Base-by-base conservation (phyloP, 2,329 filamentous ascomycete species). In the Fusarium hostae region DNA sequence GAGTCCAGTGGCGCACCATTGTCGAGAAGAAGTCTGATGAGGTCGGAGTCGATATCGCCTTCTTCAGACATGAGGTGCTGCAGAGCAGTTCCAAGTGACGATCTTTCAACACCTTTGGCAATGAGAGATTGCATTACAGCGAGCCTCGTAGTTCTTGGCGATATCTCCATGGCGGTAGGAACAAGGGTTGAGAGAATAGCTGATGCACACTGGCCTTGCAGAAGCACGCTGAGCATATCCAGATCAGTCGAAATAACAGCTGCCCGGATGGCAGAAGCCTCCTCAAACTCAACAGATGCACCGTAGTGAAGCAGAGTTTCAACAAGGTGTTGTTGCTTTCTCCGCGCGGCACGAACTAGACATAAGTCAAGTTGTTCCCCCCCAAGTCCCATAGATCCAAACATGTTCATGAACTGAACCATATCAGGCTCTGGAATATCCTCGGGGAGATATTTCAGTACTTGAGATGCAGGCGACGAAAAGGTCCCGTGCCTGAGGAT, bases 1-100 rank as follows among this genome's bases (percentile, higher is more conserved):
- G 40, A 6, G 2, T 64, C 59, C 9, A 69, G 10, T 3, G 65
- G 39, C 2, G 65, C 66, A 18, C 39, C 35, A 9, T 64, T 24
- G 7, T 64, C 52, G 4, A 69, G 39, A 13, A 69, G 50, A 6
- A 69, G 34, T 8, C 59, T 52, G 11, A 59, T 18, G 5, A 69
- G 28, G 1, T 56, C 39, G 1, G 32, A 40, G 37, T 69, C 66
- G 3, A 56, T 32, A 0, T 50, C 24, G 0, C 18, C 43, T 1
- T 59, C 52, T n/a, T 69, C 65, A 4, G n/a, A 41, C 1, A 55
- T 32, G 12, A 47, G 10, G 3, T 51, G 8, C 5, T 45, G 24
- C 2, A 69, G 22, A 6, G 41, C 35, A 1, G 18, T 6, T 2
- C 43, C 59, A 0, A 69, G 59, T 7, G 35, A 13, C 9, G 57